These are phyloP conservation scores for Citrus trifoliata DNA, from an alignment of 345 rosid genomes.

Conservation along the genomic window DNA sequence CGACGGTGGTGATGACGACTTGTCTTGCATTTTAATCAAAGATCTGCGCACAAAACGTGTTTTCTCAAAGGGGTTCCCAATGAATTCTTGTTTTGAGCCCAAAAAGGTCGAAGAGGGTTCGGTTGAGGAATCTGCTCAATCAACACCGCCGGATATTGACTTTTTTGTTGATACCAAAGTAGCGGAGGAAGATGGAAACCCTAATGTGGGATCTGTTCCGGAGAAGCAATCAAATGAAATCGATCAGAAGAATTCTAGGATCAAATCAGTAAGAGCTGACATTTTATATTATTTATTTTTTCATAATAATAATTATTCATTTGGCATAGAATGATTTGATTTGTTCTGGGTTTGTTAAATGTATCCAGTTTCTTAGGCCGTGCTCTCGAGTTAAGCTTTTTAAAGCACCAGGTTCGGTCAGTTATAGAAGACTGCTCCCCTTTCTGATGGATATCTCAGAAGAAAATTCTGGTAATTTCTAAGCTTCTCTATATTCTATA, in stretches of 20 bases:
- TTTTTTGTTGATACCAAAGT: background rate
- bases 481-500: background rate
- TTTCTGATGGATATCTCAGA: slow-evolving; percentile 53
- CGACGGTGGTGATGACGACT: background rate
- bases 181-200: background rate
- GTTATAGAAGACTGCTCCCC: slow-evolving; percentile 76
- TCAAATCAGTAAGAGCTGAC: slow-evolving; percentile 27
- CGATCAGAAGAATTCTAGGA: background rate
- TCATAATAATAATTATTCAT: background rate
- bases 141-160: slow-evolving; percentile 46
- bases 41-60: slow-evolving; percentile 65
- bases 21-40: slow-evolving; percentile 32
- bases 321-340: background rate
- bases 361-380: slow-evolving; percentile 30
- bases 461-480: slow-evolving; percentile 32
- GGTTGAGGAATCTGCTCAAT: slow-evolving; percentile 26
- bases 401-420: slow-evolving; percentile 50
- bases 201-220: background rate
- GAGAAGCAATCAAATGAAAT: slow-evolving; percentile 1
- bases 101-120: background rate
- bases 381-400: slow-evolving; percentile 37
- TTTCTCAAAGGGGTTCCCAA: slow-evolving; percentile 30
- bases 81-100: background rate
- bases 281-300: background rate
- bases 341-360: background rate